phyloP scores from a whole-genome alignment of 139 green algal genomes.

The Dunaliella primolecta region DNA sequence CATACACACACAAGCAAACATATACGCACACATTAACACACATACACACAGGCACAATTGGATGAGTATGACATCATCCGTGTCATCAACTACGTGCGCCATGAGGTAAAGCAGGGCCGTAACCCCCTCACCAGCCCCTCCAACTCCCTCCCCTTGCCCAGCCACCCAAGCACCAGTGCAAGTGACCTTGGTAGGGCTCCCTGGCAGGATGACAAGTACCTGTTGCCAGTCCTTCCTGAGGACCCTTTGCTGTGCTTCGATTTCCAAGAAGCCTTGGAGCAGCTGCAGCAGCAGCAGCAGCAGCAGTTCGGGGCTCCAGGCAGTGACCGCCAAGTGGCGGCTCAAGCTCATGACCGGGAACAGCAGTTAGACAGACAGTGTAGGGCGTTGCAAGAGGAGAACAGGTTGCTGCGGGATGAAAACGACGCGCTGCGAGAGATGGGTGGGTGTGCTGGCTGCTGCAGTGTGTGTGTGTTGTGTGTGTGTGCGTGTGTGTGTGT shows the following conservation, averaged over 20 bases:
- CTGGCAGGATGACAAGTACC: conserved; percentile 62
- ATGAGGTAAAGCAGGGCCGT: conserved; percentile 40
- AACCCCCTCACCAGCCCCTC: conserved; percentile 39
- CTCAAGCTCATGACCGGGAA: no score
- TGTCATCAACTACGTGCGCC: conserved; percentile 80
- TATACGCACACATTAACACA: no score
- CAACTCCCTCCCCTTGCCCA: conserved; percentile 21
- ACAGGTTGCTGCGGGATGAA: conserved; percentile 15
- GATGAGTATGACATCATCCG: conserved; percentile 75
- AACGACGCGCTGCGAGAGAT: conserved; percentile 31
- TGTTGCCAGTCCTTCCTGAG: conserved; percentile 61
- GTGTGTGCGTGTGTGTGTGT: neutral
- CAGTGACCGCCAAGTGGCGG: no score
- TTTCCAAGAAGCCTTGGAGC: conserved; percentile 49
- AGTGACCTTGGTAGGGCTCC: neutral
- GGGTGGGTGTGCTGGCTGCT: neutral
- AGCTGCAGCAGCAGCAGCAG: conserved; percentile 5
- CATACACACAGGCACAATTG: conserved; percentile 33
- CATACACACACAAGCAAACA: neutral
- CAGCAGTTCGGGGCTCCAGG: no score
- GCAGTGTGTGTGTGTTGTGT: conserved; percentile 3
- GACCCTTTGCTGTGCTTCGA: conserved; percentile 80
- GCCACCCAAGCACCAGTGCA: neutral
- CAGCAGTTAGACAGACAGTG: neutral
- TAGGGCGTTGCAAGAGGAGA: neutral